Conservation (phyloP, 2,329 filamentous ascomycete genomes). For the Fusarium sp. region DNA sequence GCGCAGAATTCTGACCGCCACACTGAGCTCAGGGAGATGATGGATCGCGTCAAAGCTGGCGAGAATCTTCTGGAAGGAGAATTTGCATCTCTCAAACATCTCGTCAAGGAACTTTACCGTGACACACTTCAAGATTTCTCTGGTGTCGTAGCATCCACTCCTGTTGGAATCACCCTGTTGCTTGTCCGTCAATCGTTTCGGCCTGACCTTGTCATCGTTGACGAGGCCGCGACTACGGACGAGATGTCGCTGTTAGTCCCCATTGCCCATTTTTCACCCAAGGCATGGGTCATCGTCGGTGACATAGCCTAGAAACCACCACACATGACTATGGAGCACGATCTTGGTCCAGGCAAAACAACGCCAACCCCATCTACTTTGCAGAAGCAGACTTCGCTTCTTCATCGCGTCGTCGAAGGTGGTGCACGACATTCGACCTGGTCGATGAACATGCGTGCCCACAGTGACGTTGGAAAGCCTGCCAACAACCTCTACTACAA, state of each 20-base stretch:
- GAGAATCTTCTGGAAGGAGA: neutral
- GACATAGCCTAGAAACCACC: too few relatives aligned
- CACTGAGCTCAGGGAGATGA: neutral
- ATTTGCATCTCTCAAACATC: neutral
- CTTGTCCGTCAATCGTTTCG: neutral
- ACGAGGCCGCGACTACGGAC: neutral
- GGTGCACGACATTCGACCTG: too few relatives aligned
- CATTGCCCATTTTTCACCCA: too few relatives aligned
- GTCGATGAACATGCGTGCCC: too few relatives aligned
- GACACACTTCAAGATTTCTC: neutral
- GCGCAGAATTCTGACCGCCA: neutral
- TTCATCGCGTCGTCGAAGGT: too few relatives aligned
- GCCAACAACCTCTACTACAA: too few relatives aligned
- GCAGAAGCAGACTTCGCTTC: too few relatives aligned
- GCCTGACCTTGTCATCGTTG: neutral
- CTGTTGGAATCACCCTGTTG: neutral
- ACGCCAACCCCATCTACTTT: too few relatives aligned
- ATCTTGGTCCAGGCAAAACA: too few relatives aligned
- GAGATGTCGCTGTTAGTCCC: neutral
- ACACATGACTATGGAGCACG: too few relatives aligned
- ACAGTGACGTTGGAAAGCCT: too few relatives aligned
- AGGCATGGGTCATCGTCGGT: too few relatives aligned
- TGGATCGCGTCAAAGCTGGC: neutral
- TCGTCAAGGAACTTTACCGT: neutral
- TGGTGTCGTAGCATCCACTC: neutral